Evolutionary conservation across 2,329 filamentous ascomycete genomes (phyloP).

Genomic region (Pestalotiopsis fici): DNA sequence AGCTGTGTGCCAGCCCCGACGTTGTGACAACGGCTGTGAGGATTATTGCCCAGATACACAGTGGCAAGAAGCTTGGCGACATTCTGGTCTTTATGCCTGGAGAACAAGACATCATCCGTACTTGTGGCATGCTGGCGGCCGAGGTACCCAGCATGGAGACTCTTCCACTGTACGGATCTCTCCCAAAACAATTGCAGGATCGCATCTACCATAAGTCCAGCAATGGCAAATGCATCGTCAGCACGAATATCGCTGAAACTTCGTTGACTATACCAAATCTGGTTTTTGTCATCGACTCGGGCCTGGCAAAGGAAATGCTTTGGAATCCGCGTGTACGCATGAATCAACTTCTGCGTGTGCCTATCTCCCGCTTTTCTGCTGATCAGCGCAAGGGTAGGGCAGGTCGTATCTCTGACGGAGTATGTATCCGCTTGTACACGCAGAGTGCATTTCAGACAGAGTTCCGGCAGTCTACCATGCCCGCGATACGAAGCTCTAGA

Average conservation of each 20-base stretch:
- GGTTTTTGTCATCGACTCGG: constrained; percentile 49
- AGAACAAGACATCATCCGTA: background rate
- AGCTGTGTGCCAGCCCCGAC: too few relatives aligned
- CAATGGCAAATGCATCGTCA: constrained; percentile 48
- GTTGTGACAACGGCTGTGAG: background rate
- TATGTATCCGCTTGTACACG: constrained; percentile 49
- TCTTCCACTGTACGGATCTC: background rate
- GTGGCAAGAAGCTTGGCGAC: background rate
- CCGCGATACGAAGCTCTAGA: background rate
- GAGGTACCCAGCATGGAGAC: background rate
- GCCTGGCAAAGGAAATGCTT: constrained; percentile 34
- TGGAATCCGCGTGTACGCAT: constrained; percentile 40
- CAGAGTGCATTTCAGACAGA: background rate
- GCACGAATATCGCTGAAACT: constrained; percentile 53
- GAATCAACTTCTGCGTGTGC: constrained; percentile 38
- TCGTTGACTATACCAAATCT: constrained; percentile 53
- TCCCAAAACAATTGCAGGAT: background rate
- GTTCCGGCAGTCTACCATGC: background rate
- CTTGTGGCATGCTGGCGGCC: background rate
- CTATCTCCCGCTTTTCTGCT: constrained; percentile 47
- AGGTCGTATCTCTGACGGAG: constrained; percentile 46
- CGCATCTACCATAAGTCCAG: constrained; percentile 25
- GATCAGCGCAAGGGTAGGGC: constrained; percentile 51
- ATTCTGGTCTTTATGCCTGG: background rate
- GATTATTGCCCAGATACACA: background rate